phyloP scores from a whole-genome alignment of 345 rosid species.

The Populus nigra region DNA sequence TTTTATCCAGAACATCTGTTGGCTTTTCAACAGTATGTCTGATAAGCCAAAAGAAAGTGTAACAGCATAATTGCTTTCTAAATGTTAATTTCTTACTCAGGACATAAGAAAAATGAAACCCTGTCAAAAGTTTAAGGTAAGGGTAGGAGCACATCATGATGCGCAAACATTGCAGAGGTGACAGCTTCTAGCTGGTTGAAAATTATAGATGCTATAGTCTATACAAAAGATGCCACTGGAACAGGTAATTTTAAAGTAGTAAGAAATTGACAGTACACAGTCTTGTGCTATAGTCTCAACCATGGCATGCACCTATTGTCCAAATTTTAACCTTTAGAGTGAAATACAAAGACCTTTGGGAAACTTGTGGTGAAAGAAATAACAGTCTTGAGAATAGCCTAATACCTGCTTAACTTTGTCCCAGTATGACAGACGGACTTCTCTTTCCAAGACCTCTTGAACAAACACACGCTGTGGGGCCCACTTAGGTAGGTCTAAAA shows the following conservation, averaged over 20 bases:
- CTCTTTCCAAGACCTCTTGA: conserved; percentile 96
- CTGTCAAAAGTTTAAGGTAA: not conserved
- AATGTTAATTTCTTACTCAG: not conserved
- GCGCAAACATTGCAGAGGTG: too few species aligned
- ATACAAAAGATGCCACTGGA: too few species aligned
- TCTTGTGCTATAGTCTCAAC: too few species aligned
- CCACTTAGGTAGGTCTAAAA: conserved; percentile 94
- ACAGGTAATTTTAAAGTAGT: too few species aligned
- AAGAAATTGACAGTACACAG: too few species aligned
- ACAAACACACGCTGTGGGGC: conserved; percentile 98
- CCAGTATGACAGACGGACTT: conserved; percentile 96
- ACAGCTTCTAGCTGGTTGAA: too few species aligned
- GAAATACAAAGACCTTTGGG: not conserved
- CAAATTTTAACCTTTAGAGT: not conserved
- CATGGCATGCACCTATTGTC: not conserved
- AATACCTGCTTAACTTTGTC: conserved; percentile 94
- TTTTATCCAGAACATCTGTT: not conserved
- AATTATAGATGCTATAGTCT: too few species aligned
- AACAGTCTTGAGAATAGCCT: not conserved
- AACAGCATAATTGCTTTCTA: not conserved
- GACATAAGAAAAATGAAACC: not conserved
- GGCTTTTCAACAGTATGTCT: not conserved
- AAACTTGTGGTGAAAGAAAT: not conserved
- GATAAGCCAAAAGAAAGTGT: not conserved
- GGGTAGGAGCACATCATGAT: not conserved